phyloP scores from a whole-genome alignment of 805 yeast genomes.

The Yarrowia keelungensis region DNA sequence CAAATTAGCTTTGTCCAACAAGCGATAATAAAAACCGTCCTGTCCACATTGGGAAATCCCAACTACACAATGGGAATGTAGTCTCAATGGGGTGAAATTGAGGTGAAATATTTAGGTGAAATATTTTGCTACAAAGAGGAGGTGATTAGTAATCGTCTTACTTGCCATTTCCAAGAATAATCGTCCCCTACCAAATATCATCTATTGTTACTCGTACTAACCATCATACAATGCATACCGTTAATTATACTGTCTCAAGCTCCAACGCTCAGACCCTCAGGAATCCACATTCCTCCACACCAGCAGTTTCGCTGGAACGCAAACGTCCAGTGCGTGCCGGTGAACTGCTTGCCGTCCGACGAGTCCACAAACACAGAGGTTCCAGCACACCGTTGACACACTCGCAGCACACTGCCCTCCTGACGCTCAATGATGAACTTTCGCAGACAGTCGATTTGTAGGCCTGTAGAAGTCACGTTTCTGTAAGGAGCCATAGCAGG shows the following conservation, averaged over 20 bases:
- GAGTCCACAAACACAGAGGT: conserved; percentile 52
- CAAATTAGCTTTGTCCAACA: conserved; percentile 3
- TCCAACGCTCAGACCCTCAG: conserved; percentile 1
- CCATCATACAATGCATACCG: neutral
- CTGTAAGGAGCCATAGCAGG: conserved; percentile 39
- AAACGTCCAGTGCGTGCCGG: conserved; percentile 58
- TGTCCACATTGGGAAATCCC: conserved; percentile 7
- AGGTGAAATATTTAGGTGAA: no score
- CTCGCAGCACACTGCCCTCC: conserved; percentile 52
- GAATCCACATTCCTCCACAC: conserved; percentile 63
- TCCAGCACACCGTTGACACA: conserved; percentile 64
- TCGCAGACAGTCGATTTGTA: conserved; percentile 50
- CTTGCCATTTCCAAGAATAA: no score
- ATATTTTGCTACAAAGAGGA: no score
- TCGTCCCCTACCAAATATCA: no score
- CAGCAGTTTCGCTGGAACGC: conserved; percentile 76
- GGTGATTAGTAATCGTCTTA: no score
- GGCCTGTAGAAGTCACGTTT: conserved; percentile 11
- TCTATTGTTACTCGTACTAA: no score
- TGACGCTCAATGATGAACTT: conserved; percentile 51
- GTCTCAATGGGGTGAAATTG: neutral
- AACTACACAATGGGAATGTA: neutral
- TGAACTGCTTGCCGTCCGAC: conserved; percentile 47
- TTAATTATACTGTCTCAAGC: conserved; percentile 4
- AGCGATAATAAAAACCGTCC: neutral